Conservation (phyloP, 495 filamentous ascomycete genomes). For the Achaetomiella virescens region DNA sequence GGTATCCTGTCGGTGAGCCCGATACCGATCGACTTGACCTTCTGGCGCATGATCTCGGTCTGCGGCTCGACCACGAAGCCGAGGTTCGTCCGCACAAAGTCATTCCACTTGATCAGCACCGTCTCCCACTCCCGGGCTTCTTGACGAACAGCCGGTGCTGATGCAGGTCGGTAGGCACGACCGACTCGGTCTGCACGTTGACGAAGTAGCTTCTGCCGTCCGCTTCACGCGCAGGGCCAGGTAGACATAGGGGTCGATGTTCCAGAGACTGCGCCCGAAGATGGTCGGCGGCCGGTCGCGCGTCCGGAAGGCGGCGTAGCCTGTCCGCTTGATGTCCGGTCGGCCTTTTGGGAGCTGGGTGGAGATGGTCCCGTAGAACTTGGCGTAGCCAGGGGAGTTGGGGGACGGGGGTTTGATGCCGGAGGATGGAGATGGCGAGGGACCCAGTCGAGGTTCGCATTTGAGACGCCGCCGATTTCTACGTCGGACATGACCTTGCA, state of each 20-base stretch:
- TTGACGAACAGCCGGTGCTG: conserved; percentile 86
- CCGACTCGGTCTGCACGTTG: conserved; percentile 89
- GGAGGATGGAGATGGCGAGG: conserved; percentile 55
- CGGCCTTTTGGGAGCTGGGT: conserved; percentile 71
- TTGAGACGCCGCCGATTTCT: conserved; percentile 81
- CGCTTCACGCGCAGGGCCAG: conserved; percentile 81
- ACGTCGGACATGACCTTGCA: conserved; percentile 84
- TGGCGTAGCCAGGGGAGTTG: conserved; percentile 43
- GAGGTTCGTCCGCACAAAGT: conserved; percentile 92
- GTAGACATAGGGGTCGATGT: conserved; percentile 82
- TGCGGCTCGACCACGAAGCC: conserved; percentile 88
- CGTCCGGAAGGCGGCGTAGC: conserved; percentile 87
- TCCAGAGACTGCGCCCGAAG: conserved; percentile 77
- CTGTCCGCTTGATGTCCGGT: conserved; percentile 62
- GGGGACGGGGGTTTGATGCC: conserved; percentile 42
- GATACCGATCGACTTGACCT: conserved; percentile 77
- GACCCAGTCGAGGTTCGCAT: conserved; percentile 63
- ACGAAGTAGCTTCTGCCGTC: conserved; percentile 91
- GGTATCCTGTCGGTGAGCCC: conserved; percentile 83
- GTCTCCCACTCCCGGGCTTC: conserved; percentile 89
- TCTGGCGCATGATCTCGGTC: conserved; percentile 75
- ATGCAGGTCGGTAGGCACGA: conserved; percentile 88
- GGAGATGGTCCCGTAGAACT: conserved; percentile 84
- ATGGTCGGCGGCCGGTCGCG: conserved; percentile 52
- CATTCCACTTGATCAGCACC: conserved; percentile 76